Percentiles rank a stretch among this genome's conserved stretches.
These are phyloP conservation scores for Cyberlindnera maritima DNA, from an alignment of 805 yeast species.

Conservation along the genomic window DNA sequence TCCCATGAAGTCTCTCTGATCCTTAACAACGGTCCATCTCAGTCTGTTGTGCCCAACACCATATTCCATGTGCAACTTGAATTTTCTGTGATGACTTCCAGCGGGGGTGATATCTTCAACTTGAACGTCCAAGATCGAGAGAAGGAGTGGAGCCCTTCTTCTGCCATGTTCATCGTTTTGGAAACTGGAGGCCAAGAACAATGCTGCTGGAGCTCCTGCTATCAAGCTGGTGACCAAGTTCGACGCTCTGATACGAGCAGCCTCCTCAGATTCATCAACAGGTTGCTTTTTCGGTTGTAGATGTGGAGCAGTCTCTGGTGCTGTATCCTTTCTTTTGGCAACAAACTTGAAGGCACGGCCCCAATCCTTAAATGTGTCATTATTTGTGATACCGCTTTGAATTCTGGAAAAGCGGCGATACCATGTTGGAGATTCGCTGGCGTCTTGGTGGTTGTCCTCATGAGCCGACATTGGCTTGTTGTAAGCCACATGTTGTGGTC, in stretches of 20 bases:
- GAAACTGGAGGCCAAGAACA: slow-evolving; percentile 72
- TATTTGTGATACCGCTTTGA: slow-evolving; percentile 16
- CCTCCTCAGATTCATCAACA: slow-evolving; percentile 21
- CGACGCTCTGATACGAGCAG: slow-evolving; percentile 34
- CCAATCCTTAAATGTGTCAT: slow-evolving; percentile 26
- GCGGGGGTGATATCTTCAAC: slow-evolving; percentile 48
- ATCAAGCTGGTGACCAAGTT: slow-evolving; percentile 51
- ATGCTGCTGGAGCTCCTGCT: slow-evolving; percentile 71
- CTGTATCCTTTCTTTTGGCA: slow-evolving; percentile 13
- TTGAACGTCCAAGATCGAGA: slow-evolving; percentile 68
- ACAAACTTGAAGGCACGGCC: slow-evolving; percentile 28
- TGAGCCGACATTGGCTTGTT: neutral
- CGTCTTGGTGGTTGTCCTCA: neutral
- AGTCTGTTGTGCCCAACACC: slow-evolving; percentile 80
- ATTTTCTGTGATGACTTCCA: slow-evolving; percentile 37
- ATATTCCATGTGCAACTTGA: slow-evolving; percentile 77
- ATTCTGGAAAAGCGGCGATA: slow-evolving; percentile 20
- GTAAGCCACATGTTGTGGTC: neutral
- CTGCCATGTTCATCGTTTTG: slow-evolving; percentile 73
- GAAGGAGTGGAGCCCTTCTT: slow-evolving; percentile 77
- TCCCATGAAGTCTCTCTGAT: slow-evolving; percentile 65
- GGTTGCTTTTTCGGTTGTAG: slow-evolving; percentile 3
- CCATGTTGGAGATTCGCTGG: slow-evolving; percentile 26
- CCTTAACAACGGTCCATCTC: slow-evolving; percentile 77
- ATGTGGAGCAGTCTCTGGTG: neutral